Evolutionary conservation across 495 filamentous ascomycete genomes (phyloP).

Genomic region (Neurospora terricola): DNA sequence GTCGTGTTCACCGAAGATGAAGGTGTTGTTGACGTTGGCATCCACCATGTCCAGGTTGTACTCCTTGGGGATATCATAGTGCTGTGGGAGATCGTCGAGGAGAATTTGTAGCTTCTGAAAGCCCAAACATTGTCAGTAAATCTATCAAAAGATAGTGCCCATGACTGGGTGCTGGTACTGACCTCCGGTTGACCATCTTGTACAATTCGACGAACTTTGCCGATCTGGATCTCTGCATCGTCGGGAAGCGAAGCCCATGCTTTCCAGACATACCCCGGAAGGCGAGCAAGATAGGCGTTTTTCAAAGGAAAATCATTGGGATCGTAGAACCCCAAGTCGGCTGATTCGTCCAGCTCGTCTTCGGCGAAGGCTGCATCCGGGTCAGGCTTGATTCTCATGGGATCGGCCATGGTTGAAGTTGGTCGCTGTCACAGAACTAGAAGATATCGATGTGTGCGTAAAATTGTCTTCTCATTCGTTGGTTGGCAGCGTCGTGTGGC

Average conservation of each 20-base stretch:
- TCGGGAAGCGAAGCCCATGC: constrained; percentile 45
- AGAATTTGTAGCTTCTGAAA: constrained; percentile 33
- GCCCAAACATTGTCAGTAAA: constrained; percentile 6
- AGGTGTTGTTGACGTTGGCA: constrained; percentile 62
- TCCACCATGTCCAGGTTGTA: constrained; percentile 66
- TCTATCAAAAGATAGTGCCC: not conserved
- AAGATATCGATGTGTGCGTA: not conserved
- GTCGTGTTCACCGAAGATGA: constrained; percentile 85
- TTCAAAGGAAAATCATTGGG: constrained; percentile 9
- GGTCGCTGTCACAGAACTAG: not conserved
- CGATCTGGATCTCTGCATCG: constrained; percentile 55
- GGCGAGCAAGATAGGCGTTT: constrained; percentile 60
- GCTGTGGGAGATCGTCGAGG: constrained; percentile 42
- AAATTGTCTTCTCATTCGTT: not conserved
- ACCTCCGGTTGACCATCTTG: not conserved
- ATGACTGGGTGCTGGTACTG: not conserved
- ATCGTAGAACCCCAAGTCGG: constrained; percentile 68
- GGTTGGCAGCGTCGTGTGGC: not conserved
- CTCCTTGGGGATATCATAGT: constrained; percentile 65
- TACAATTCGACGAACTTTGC: constrained; percentile 50
- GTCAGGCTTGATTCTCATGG: constrained; percentile 53
- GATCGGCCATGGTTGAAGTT: constrained; percentile 26
- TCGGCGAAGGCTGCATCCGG: constrained; percentile 52
- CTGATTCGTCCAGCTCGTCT: constrained; percentile 76
- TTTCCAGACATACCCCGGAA: constrained; percentile 73